Percentiles rank a stretch among this genome's conserved stretches.
Evolutionary conservation across 148 eudicot species (phyloP).

Genomic region (Rhododendron griersonianum): DNA sequence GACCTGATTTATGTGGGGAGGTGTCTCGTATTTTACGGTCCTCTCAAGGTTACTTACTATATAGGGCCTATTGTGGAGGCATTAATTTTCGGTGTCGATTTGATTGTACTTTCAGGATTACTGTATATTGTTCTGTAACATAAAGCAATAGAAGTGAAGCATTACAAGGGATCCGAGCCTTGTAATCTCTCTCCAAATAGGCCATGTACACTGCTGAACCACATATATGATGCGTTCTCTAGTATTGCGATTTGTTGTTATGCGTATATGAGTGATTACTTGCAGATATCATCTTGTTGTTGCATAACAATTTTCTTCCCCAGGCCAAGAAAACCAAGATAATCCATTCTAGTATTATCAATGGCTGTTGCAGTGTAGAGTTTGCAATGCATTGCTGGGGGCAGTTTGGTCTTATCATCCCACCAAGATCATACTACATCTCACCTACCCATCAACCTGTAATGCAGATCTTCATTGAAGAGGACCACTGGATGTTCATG

Average conservation of each 20-base stretch:
- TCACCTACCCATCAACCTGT: background rate
- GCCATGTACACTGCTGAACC: too few species aligned
- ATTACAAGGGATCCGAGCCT: too few species aligned
- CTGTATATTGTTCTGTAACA: background rate
- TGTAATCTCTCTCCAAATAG: too few species aligned
- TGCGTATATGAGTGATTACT: too few species aligned
- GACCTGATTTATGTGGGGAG: background rate
- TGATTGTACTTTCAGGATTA: background rate
- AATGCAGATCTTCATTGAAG: background rate
- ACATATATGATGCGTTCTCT: too few species aligned
- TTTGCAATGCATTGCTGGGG: background rate
- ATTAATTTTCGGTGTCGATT: background rate
- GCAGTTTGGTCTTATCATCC: background rate
- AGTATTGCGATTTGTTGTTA: too few species aligned
- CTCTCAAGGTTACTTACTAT: background rate
- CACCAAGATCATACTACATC: background rate
- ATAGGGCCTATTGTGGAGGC: background rate
- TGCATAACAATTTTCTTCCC: too few species aligned
- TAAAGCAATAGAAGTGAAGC: background rate
- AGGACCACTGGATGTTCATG: constrained; percentile 7
- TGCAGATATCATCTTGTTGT: too few species aligned
- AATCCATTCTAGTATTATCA: too few species aligned
- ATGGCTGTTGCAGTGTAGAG: too few species aligned
- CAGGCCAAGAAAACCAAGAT: too few species aligned
- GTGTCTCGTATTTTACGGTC: background rate